Evolutionary conservation across 148 eudicot species (phyloP).

Genomic region (Beta vulgaris): DNA sequence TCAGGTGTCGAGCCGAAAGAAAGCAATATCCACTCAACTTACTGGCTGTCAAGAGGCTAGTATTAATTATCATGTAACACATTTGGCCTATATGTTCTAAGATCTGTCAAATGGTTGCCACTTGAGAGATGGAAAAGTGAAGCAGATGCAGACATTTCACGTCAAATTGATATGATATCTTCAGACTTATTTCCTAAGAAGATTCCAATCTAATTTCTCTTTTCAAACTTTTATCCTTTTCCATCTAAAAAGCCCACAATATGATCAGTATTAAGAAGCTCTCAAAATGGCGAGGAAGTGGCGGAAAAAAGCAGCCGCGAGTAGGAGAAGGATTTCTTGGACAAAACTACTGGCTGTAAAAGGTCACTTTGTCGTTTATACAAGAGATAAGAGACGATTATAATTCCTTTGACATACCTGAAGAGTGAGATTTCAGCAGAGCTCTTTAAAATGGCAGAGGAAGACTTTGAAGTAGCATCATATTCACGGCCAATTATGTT

Average conservation of each 20-base stretch:
- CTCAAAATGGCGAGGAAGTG: slow-evolving; percentile 41
- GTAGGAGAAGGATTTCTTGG: slow-evolving; percentile 22
- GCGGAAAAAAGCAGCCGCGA: slow-evolving; percentile 29
- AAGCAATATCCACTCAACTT: too few species aligned
- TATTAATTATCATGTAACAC: background rate
- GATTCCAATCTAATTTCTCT: background rate
- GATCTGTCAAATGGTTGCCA: background rate
- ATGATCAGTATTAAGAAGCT: slow-evolving; percentile 44
- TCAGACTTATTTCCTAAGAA: too few species aligned
- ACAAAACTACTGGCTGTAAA: slow-evolving; percentile 9
- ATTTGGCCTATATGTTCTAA: background rate
- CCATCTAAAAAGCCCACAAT: background rate
- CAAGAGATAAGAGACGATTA: slow-evolving; percentile 21
- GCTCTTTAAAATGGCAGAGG: slow-evolving; percentile 20
- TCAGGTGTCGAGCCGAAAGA: too few species aligned
- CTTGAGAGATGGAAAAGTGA: background rate
- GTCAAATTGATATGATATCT: too few species aligned
- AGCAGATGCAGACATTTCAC: too few species aligned
- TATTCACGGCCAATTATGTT: slow-evolving; percentile 16
- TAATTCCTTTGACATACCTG: slow-evolving; percentile 23
- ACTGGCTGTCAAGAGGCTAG: background rate
- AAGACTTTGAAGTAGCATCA: slow-evolving; percentile 20
- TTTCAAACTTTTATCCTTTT: background rate
- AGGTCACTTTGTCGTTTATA: slow-evolving; percentile 23
- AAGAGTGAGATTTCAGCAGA: slow-evolving; percentile 8